Conservation (phyloP, 148 eudicot species). For the Fallopia convolvulus region DNA sequence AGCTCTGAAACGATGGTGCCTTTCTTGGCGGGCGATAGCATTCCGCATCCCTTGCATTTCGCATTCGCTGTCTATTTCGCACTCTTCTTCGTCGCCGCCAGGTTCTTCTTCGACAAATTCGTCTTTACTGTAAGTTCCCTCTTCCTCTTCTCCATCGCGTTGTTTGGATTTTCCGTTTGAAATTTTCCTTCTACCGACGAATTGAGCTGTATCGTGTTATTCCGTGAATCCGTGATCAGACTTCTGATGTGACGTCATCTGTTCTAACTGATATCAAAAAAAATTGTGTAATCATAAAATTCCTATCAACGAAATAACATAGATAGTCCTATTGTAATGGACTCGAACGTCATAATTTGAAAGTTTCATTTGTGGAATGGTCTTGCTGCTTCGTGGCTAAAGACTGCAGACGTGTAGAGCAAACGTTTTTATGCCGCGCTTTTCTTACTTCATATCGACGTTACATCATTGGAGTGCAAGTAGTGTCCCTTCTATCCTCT, state of each 20-base stretch:
- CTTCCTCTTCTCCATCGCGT: background rate
- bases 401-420: background rate
- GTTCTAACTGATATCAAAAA: background rate
- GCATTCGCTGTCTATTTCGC: slow-evolving; percentile 49
- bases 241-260: background rate
- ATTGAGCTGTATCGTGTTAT: background rate
- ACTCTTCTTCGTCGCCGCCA: slow-evolving; percentile 44
- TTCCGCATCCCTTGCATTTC: slow-evolving; percentile 51
- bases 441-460: background rate
- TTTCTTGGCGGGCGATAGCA: slow-evolving; percentile 29
- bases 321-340: background rate
- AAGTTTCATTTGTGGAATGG: too few relatives aligned
- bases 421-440: background rate
- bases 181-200: background rate
- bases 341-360: background rate
- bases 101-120: slow-evolving; percentile 68
- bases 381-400: background rate
- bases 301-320: background rate
- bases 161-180: background rate
- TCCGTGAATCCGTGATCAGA: background rate
- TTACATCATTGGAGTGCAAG: background rate
- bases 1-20: slow-evolving; percentile 41
- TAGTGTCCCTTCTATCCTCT: background rate
- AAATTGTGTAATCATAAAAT: too few relatives aligned
- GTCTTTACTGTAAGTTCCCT: slow-evolving; percentile 56